phyloP scores from a whole-genome alignment of 768 basidiomycete species.

The Cytidiella melzeri region DNA sequence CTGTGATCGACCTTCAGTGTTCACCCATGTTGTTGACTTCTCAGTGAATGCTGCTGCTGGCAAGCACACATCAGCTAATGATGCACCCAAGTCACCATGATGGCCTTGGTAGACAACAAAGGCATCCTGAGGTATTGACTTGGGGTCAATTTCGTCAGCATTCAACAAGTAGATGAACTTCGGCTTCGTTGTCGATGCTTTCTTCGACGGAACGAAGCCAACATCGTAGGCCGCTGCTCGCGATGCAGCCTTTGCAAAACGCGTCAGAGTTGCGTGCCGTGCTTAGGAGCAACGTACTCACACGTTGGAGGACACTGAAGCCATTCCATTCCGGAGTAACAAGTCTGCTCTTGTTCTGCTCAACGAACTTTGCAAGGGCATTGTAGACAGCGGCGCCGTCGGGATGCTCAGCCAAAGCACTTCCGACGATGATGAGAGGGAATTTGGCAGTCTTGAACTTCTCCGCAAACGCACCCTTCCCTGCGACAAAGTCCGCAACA shows the following conservation, averaged over 20 bases:
- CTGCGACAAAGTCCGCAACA: constrained; percentile 68
- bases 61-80: constrained; percentile 93
- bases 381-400: constrained; percentile 79
- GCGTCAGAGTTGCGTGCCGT: background rate
- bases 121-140: constrained; percentile 81
- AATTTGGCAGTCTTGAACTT: constrained; percentile 88
- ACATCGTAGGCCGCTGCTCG: constrained; percentile 92
- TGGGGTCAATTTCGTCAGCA: constrained; percentile 89
- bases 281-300: constrained; percentile 46
- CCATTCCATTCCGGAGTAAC: constrained; percentile 94
- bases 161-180: constrained; percentile 97
- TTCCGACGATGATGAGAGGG: constrained; percentile 91
- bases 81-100: constrained; percentile 95
- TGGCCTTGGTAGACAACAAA: constrained; percentile 99
- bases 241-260: constrained; percentile 89
- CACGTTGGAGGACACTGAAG: constrained; percentile 87
- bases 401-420: constrained; percentile 75
- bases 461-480: constrained; percentile 73
- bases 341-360: constrained; percentile 67
- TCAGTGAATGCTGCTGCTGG: constrained; percentile 95
- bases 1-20: constrained; percentile 93
- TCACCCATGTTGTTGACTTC: constrained; percentile 87
- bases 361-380: constrained; percentile 72
- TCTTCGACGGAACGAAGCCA: constrained; percentile 83
- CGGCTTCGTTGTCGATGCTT: constrained; percentile 67